A percentile compares a stretch with the other conserved stretches of the same genome.
Conservation (phyloP, 208 protist species). For the Angomonas ambiguus region DNA sequence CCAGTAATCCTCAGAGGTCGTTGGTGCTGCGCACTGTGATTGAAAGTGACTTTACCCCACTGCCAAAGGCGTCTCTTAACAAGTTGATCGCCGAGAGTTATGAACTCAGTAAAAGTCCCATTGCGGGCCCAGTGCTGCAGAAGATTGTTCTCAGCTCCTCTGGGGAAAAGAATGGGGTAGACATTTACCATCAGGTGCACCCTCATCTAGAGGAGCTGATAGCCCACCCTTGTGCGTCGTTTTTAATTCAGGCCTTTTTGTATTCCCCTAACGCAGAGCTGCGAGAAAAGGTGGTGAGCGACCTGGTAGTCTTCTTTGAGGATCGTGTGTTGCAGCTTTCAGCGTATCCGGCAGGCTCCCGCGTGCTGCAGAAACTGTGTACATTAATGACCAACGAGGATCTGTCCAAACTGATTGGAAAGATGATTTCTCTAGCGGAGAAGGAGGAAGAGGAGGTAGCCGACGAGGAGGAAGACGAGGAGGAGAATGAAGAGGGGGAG, state of each 20-base stretch:
- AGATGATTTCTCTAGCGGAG: conserved; percentile 26
- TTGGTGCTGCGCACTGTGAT: conserved; percentile 70
- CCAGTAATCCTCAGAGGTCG: conserved; percentile 57
- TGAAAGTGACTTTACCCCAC: conserved; percentile 32
- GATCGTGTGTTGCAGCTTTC: conserved; percentile 47
- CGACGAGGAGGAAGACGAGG: conserved; percentile 27
- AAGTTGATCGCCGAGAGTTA: conserved; percentile 19
- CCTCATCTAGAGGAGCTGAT: conserved; percentile 39
- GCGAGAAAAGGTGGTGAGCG: conserved; percentile 38
- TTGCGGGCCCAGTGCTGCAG: conserved; percentile 78
- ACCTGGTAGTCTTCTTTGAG: background rate
- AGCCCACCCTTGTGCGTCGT: conserved; percentile 50
- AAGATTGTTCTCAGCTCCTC: conserved; percentile 56
- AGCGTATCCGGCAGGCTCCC: conserved; percentile 67
- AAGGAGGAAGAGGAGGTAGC: conserved; percentile 34
- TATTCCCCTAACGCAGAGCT: conserved; percentile 36
- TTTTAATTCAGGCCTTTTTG: conserved; percentile 69
- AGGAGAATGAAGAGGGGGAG: conserved; percentile 10
- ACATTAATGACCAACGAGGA: conserved; percentile 62
- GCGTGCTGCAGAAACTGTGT: conserved; percentile 83
- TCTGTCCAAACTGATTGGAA: conserved; percentile 41
- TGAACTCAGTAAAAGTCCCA: conserved; percentile 52
- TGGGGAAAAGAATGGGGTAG: conserved; percentile 11
- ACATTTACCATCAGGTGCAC: conserved; percentile 30
- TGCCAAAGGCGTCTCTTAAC: conserved; percentile 19